Conservation (phyloP, 2,329 filamentous ascomycete genomes). For the Geoglossum cookeanum region DNA sequence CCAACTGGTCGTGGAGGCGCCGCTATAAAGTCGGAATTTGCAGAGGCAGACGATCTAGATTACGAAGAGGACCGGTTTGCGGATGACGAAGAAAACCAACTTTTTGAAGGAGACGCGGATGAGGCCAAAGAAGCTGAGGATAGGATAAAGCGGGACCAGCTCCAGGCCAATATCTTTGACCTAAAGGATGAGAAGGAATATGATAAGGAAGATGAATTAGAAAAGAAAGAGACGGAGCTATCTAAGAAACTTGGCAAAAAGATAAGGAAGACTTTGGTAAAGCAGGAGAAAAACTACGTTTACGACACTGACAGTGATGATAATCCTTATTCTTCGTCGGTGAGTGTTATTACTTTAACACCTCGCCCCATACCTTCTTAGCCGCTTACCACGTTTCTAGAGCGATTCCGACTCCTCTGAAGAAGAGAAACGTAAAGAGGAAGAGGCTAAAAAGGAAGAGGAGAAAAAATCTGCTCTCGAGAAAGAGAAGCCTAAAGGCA, state of each 20-base stretch:
- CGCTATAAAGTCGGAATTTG: slow-evolving; percentile 21
- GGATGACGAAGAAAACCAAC: slow-evolving; percentile 65
- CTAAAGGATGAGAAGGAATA: slow-evolving; percentile 49
- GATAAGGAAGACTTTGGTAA: slow-evolving; percentile 62
- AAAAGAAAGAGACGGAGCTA: slow-evolving; percentile 48
- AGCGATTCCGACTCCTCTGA: slow-evolving; percentile 45
- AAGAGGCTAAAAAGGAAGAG: slow-evolving; percentile 35
- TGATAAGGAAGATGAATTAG: slow-evolving; percentile 49
- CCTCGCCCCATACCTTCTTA: slow-evolving; percentile 9
- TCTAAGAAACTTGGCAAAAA: slow-evolving; percentile 55
- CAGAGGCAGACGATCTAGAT: slow-evolving; percentile 46
- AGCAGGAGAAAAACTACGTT: slow-evolving; percentile 69
- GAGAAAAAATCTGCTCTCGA: slow-evolving; percentile 31
- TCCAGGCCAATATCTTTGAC: slow-evolving; percentile 78
- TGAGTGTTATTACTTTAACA: slow-evolving; percentile 15
- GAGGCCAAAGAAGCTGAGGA: slow-evolving; percentile 54
- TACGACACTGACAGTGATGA: slow-evolving; percentile 54
- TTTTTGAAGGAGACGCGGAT: slow-evolving; percentile 70
- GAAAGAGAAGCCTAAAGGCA: slow-evolving; percentile 26
- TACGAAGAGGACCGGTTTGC: slow-evolving; percentile 60
- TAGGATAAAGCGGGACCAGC: slow-evolving; percentile 58
- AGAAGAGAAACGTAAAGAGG: slow-evolving; percentile 34
- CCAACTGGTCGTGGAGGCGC: slow-evolving; percentile 16
- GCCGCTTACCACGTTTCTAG: slow-evolving; percentile 15
- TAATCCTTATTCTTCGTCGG: slow-evolving; percentile 37